These are phyloP conservation scores for Solanum hybrid DNA, from an alignment of 305 asterid species.

Conservation along the genomic window DNA sequence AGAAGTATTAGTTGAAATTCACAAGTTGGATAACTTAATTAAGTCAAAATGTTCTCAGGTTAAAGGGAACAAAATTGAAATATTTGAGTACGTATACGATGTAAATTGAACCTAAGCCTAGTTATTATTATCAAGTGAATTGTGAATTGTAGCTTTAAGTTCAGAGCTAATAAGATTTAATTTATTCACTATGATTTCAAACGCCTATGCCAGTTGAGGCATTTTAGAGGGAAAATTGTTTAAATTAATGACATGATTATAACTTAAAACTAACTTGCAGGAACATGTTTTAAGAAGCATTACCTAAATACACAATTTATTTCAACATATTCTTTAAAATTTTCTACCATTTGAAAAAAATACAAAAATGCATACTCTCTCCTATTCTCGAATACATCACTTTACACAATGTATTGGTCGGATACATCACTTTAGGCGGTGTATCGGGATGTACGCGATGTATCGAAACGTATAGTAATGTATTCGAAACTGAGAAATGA, in stretches of 20 bases:
- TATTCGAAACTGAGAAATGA: fast-evolving
- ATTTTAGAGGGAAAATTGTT: not conserved
- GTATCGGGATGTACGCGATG: not conserved
- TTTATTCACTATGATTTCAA: not conserved
- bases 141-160: not conserved
- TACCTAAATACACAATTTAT: not conserved
- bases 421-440: too few relatives aligned
- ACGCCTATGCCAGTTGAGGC: not conserved
- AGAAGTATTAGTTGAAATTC: not conserved
- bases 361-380: not conserved
- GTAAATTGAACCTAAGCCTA: not conserved
- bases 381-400: not conserved
- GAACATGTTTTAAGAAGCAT: not conserved
- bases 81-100: not conserved
- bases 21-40: not conserved
- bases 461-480: fast-evolving
- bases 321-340: too few relatives aligned
- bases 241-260: not conserved
- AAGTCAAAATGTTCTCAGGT: not conserved
- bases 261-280: not conserved
- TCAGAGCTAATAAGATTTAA: not conserved
- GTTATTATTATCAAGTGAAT: not conserved
- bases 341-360: not conserved
- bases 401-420: not conserved
- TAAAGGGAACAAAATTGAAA: not conserved